Evolutionary conservation across 768 basidiomycete species (phyloP).

Genomic region (Cyclocybe cylindracea): DNA sequence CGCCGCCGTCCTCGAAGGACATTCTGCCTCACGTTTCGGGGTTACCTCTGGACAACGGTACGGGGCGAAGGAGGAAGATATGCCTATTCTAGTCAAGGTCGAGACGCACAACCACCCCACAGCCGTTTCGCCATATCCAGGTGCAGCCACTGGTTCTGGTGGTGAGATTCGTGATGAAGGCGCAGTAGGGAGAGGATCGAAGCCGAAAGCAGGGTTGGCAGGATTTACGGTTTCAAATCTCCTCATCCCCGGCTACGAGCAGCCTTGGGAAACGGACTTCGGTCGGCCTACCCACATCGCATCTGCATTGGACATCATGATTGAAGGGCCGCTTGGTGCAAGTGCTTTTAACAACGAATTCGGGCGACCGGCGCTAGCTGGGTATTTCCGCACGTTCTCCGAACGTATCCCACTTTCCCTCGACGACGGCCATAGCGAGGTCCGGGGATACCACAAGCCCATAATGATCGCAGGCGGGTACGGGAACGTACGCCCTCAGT

Average conservation of each 20-base stretch:
- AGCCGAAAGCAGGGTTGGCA: conserved; percentile 91
- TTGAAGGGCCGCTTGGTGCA: conserved; percentile 92
- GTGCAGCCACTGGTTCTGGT: conserved; percentile 98
- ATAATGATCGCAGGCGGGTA: conserved; percentile 99
- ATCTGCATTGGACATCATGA: conserved; percentile 94
- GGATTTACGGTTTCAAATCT: conserved; percentile 96
- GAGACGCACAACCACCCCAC: conserved; percentile 99
- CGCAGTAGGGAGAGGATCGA: conserved; percentile 91
- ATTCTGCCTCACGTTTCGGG: conserved; percentile 73
- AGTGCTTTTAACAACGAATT: conserved; percentile 99
- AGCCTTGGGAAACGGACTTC: conserved; percentile 96
- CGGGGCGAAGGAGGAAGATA: conserved; percentile 58
- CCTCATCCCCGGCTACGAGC: conserved; percentile 85
- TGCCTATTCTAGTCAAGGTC: conserved; percentile 94
- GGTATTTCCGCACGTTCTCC: conserved; percentile 95
- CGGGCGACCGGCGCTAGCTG: conserved; percentile 87
- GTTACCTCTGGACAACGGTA: conserved; percentile 52
- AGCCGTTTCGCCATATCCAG: conserved; percentile 96
- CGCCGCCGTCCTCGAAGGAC: conserved; percentile 90
- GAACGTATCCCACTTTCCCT: conserved; percentile 64
- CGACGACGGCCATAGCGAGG: conserved; percentile 52
- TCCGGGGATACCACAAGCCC: conserved; percentile 98
- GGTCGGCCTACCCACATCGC: conserved; percentile 91
- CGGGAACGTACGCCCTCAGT: conserved; percentile 87
- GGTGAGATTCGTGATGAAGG: conserved; percentile 99